Conservation (phyloP, 257 asterid species). For the Penstemon barbatus region DNA sequence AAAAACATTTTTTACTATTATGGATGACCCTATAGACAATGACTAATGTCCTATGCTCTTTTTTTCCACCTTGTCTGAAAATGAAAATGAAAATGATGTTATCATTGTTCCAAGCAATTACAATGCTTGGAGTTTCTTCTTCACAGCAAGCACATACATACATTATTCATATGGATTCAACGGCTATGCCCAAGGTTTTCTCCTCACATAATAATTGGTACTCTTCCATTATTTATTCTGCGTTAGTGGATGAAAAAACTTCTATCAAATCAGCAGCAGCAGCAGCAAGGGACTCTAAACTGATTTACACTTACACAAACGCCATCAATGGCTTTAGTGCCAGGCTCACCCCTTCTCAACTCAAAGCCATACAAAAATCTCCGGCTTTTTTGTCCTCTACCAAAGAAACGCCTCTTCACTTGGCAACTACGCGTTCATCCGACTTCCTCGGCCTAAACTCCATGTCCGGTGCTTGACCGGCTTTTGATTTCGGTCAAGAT, state of each 20-base stretch:
- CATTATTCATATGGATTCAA: constrained; percentile 46
- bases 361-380: constrained; percentile 26
- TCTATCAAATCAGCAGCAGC: not conserved
- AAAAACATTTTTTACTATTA: no score
- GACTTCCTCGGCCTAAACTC: constrained; percentile 47
- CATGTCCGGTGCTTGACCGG: constrained; percentile 43
- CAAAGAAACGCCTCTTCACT: constrained; percentile 29
- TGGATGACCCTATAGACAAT: no score
- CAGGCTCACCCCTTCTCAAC: constrained; percentile 39
- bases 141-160: constrained; percentile 15
- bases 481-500: constrained; percentile 41
- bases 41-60: no score
- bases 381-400: constrained; percentile 41
- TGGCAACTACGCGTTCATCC: constrained; percentile 46
- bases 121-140: no score
- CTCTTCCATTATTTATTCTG: constrained; percentile 31
- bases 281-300: constrained; percentile 18
- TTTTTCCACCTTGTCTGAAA: no score
- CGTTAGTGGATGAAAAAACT: constrained; percentile 5
- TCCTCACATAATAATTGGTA: constrained; percentile 44
- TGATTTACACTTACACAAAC: constrained; percentile 41
- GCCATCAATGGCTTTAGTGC: constrained; percentile 53
- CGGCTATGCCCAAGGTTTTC: constrained; percentile 46
- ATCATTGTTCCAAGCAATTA: no score
- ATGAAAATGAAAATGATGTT: no score